Conservation (phyloP, 345 rosid species). For the Lepidium africanum region DNA sequence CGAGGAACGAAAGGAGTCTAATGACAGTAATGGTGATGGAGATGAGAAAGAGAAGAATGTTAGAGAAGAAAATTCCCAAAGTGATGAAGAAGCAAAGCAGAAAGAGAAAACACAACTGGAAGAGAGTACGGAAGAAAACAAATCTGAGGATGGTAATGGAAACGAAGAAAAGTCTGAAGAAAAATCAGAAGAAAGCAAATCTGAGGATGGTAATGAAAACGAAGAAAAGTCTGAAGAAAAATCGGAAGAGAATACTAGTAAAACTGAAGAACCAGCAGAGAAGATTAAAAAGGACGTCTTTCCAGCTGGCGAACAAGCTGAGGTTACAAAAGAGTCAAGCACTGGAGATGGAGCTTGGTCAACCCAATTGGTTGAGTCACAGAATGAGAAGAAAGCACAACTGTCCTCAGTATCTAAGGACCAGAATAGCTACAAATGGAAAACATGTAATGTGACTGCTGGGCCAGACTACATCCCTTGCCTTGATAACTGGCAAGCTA, state of each 20-base stretch:
- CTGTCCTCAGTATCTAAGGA: constrained; percentile 33
- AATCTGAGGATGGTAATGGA: constrained; percentile 18
- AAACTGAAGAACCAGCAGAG: constrained; percentile 25
- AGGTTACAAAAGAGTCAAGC: constrained; percentile 48
- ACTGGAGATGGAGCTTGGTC: constrained; percentile 51
- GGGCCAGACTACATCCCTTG: constrained; percentile 96
- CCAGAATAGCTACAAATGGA: constrained; percentile 47
- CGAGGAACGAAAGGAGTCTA: constrained; percentile 25
- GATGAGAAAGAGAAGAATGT: constrained; percentile 25
- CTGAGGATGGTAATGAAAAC: constrained; percentile 15
- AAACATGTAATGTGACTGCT: constrained; percentile 72
- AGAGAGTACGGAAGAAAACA: constrained; percentile 34
- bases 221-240: constrained; percentile 25
- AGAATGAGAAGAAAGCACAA: constrained; percentile 72
- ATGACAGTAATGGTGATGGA: constrained; percentile 25
- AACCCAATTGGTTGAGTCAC: constrained; percentile 69
- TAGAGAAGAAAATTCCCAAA: constrained; percentile 19
- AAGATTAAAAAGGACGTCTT: constrained; percentile 32
- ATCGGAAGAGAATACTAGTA: constrained; percentile 12
- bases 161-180: constrained; percentile 23
- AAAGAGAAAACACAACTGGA: constrained; percentile 25
- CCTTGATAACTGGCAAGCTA: constrained; percentile 74
- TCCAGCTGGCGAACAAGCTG: constrained; percentile 44
- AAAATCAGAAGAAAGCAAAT: constrained; percentile 27
- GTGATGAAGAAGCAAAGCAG: constrained; percentile 24